Evolutionary conservation across 768 basidiomycete species (phyloP), one percentile per base, ranked within the genome.

Genomic region (Termitomyces eurrhizus): DNA sequence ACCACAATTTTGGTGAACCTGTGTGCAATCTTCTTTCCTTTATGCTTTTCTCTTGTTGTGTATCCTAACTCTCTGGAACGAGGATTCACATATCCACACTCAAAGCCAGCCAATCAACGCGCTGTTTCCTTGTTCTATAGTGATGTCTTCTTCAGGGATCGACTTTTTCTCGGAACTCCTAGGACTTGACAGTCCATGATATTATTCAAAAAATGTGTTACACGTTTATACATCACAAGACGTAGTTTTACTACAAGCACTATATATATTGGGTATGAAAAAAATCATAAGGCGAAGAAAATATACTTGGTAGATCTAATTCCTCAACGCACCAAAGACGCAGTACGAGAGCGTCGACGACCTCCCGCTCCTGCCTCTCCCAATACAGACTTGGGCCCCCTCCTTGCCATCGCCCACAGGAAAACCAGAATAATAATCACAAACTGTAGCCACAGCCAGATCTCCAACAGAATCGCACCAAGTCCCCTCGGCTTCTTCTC

Each of bases 361-460:
- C 74, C 55, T 21, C 52, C 54, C 21, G 24, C 33, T 57, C 45
- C 72, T 52, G 70, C 76, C 59, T 84, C 81, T 41, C 75, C 76
- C 59, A 92, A 65, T 35, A 93, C 83, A 56, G 80, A 80, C 74
- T 85, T 87, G 7, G 91, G 91, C 3, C 92, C 91, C 21, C 83
- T 79, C 72, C 78, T 84, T 60, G 90, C 89, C 86, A 92, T 89
- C 37, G 89, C 83, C 80, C 84, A 92, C 57, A 94, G 70, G 71
- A 93, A 93, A 56, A 92, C 85, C 45, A 87, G 57, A 36, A 93
- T 79, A 63, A 94, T 84, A 62, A 92, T 78, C 8, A 71, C 76
- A 68, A 93, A 92, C 72, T 94, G 92, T 61, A 92, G 70, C 90
- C 91, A 92, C 63, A 93, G 72, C 92, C 92, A 93, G 24, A 90